Conservation (phyloP, 2,329 filamentous ascomycete genomes). For the Alternaria sp. region DNA sequence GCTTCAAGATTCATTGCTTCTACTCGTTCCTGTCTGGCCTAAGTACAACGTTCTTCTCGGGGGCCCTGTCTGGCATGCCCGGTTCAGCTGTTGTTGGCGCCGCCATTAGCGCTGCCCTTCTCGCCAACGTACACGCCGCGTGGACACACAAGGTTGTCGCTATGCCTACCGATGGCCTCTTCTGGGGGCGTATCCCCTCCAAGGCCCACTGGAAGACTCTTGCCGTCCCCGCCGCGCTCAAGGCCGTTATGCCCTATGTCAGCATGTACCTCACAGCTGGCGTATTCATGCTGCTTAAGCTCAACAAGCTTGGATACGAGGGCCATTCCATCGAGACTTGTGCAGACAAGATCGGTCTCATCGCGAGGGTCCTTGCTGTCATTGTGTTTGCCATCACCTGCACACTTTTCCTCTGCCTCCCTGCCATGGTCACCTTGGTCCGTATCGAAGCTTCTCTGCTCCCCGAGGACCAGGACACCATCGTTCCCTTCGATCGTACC, state of each 20-base stretch:
- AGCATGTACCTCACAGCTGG: constrained; percentile 61
- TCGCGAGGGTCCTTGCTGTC: constrained; percentile 55
- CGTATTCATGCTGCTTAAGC: constrained; percentile 45
- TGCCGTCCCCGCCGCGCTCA: constrained; percentile 71
- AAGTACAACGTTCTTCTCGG: constrained; percentile 57
- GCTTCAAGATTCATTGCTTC: constrained; percentile 62
- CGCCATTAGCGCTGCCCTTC: constrained; percentile 66
- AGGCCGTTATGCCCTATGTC: constrained; percentile 67
- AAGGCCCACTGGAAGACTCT: constrained; percentile 74
- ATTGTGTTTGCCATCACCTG: constrained; percentile 56
- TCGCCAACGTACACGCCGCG: constrained; percentile 74
- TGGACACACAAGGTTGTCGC: constrained; percentile 92
- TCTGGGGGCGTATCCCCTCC: constrained; percentile 74
- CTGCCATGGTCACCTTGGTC: constrained; percentile 77
- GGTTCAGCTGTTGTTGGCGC: constrained; percentile 62
- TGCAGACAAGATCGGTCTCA: constrained; percentile 40
- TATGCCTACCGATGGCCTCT: constrained; percentile 65
- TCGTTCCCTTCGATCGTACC: constrained; percentile 89
- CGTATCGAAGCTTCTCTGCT: constrained; percentile 90
- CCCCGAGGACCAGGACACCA: constrained; percentile 79
- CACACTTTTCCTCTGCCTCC: constrained; percentile 77
- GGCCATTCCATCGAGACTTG: constrained; percentile 45
- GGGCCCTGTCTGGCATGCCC: constrained; percentile 53
- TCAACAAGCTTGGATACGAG: constrained; percentile 47
- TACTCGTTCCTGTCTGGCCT: constrained; percentile 47